These are phyloP conservation scores for Boeremia lycopersici DNA, from an alignment of 2,329 filamentous ascomycete genomes.

Conservation along the genomic window DNA sequence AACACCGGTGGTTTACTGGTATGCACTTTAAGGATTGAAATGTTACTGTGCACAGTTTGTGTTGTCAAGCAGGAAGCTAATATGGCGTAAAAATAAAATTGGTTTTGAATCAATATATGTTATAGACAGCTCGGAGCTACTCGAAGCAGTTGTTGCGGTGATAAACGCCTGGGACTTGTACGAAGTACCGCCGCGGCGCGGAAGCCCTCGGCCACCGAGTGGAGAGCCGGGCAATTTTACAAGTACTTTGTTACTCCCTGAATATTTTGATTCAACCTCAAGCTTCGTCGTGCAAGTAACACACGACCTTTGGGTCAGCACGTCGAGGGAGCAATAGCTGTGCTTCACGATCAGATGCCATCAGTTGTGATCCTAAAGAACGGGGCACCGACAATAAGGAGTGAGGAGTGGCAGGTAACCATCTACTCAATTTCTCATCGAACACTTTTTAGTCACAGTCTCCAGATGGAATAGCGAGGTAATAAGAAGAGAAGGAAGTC, in stretches of 20 bases:
- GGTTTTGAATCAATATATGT: neutral
- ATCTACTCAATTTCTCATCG: too few species aligned
- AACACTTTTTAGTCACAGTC: too few species aligned
- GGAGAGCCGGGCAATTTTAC: conserved; percentile 11
- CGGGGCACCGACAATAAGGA: too few species aligned
- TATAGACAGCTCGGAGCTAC: neutral
- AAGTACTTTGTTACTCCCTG: neutral
- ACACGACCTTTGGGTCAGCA: neutral
- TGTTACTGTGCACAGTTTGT: neutral
- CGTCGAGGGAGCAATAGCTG: neutral
- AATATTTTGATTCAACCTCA: neutral
- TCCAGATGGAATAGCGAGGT: neutral
- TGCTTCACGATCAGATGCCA: neutral
- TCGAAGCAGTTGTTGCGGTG: neutral
- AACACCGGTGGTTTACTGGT: neutral
- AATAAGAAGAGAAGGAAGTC: neutral
- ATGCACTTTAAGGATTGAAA: neutral
- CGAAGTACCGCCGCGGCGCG: neutral
- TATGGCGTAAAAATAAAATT: neutral
- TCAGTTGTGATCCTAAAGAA: neutral
- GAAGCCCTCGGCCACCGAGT: conserved; percentile 4
- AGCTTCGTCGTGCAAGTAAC: neutral
- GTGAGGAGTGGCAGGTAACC: too few species aligned
- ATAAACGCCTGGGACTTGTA: neutral
- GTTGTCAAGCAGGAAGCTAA: neutral